Evolutionary conservation across 208 protist species (phyloP), one percentile per base, ranked within the genome.

Genomic region (Leishmania braziliensis): DNA sequence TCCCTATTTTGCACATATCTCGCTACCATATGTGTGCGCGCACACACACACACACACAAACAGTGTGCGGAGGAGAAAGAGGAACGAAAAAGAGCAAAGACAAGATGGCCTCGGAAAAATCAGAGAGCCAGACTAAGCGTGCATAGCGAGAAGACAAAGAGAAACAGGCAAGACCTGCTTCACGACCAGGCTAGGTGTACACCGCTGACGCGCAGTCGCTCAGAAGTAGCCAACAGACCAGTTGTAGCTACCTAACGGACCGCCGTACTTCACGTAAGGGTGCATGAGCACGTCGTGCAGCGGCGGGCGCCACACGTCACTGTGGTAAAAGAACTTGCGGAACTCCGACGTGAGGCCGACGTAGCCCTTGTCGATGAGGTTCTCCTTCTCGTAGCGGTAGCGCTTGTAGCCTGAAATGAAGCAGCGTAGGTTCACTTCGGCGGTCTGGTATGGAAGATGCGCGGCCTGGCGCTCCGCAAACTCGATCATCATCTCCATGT

Each of bases 251-350:
- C 84, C 91, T 18, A 94, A 16, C 2, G 93, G 92, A n/a, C 95
- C 93, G 43, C 95, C 95, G 78, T 92, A 97, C 85, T 95, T 96
- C 43, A 86, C 84, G 68, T 94, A 97, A 3, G 93, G 95, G 79
- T 98, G 93, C 91, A 95, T 87, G n/a, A 98, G 82, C 84, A 97
- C 93, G 75, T 98, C 95, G 82, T 96, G 91, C 79, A 98, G 80
- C 36, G 85, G 84, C 33, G 95, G 95, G 68, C 95, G 93, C 92
- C 93, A 98, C n/a, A 98, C 95, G 72, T 98, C 95, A 72, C 92
- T 92, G 86, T 98, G 95, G 85, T 98, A 98, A 84, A 98, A 98
- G 85, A 98, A 98, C 85, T 98, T 98, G 26, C 95, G 86, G 85
- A 97, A 97, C 85, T 98, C 93, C 4, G 90, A 93, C 16, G 93